Base-by-base conservation (phyloP, 441 rosid species). In the Rhodomyrtus psidioides region DNA sequence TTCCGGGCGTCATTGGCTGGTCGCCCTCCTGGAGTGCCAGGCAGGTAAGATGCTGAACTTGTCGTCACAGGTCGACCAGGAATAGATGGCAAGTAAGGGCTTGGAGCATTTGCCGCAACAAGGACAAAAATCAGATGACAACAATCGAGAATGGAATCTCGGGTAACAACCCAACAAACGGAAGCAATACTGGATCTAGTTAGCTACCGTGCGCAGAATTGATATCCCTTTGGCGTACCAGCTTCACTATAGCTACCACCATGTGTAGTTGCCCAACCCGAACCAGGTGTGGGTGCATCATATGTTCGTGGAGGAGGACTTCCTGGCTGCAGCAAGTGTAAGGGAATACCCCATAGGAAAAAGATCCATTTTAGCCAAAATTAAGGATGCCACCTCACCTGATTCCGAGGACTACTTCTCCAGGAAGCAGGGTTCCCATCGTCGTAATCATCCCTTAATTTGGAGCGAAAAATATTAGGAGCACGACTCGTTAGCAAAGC, bases 41-140 rank as follows among this genome's bases (percentile, higher is more conserved):
- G 99, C 86, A 96, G 91, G 89, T 92, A 97, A 28, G 92, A 90
- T 65, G 93, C 89, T 44, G 97, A 95, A 84, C 94, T 94, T 21
- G 99, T 99, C 34, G 99, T 97, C 99, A 95, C 94, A 26, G 98
- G 99, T 88, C 95, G 98, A 76, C 98, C 95, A 83, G 98, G 99
- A 81, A 98, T 97, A 51, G 98, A 97, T 44, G 99, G 98, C 89
- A 95, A 89, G 89, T 95, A 94, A 46, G 98, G 98, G 87, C 97
- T 97, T 49, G 98, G 95, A 86, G 96, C 99, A 94, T 94, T 95
- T 65, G 90, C 98, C 95, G 91, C 92, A 93, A 88, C 49, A 90
- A 30, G 28, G 23, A 83, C 82, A 82, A 9, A 85, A 60, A 55
- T 81, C 85, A 42, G 84, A 87, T 27, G 82, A 86, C 59, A 82